Percentiles rank a stretch among this genome's conserved stretches.
These are phyloP conservation scores for Sordariomycetes sp. DNA, from an alignment of 2,329 filamentous ascomycete genomes.

Conservation along the genomic window DNA sequence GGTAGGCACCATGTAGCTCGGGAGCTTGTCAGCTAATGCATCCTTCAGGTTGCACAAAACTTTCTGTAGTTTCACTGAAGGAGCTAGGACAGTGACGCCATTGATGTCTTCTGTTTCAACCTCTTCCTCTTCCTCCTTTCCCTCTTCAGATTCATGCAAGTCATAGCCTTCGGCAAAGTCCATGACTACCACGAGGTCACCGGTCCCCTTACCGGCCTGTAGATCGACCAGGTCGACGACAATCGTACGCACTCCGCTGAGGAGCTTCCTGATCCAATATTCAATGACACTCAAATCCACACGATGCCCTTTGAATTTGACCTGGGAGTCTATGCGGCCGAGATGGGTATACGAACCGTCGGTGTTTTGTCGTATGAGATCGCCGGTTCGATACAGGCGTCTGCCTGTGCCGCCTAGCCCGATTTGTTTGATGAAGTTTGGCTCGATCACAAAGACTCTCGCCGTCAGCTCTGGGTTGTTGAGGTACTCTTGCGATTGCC, in stretches of 20 bases:
- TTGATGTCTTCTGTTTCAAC: constrained; percentile 1
- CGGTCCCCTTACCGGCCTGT: constrained; percentile 2
- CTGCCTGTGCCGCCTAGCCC: constrained; percentile 6
- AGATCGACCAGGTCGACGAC: constrained; percentile 4
- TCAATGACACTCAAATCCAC: constrained; percentile 30
- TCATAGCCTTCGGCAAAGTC: constrained; percentile 3
- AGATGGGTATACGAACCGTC: constrained; percentile 11
- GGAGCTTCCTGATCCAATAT: constrained; percentile 4
- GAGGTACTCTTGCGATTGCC: constrained; percentile 11
- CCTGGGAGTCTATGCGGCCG: constrained; percentile 46
- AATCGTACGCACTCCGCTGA: not conserved
- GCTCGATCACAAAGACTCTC: not conserved
- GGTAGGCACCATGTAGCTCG: constrained; percentile 30
- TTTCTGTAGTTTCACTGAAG: constrained; percentile 1
- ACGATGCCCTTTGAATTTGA: constrained; percentile 48
- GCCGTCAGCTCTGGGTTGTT: constrained; percentile 4
- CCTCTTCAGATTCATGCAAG: constrained; percentile 1
- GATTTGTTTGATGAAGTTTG: constrained; percentile 31
- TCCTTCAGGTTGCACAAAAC: not conserved
- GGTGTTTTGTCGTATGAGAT: constrained; percentile 1
- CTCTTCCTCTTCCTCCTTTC: no score
- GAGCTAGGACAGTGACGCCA: constrained; percentile 2
- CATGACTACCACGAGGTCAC: constrained; percentile 3
- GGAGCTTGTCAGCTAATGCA: constrained; percentile 13
- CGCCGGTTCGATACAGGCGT: constrained; percentile 6